A percentile compares a stretch with the other conserved stretches of the same genome.
Conservation (phyloP, 164 flowering plant species). For the Aristolochia fimbriata region DNA sequence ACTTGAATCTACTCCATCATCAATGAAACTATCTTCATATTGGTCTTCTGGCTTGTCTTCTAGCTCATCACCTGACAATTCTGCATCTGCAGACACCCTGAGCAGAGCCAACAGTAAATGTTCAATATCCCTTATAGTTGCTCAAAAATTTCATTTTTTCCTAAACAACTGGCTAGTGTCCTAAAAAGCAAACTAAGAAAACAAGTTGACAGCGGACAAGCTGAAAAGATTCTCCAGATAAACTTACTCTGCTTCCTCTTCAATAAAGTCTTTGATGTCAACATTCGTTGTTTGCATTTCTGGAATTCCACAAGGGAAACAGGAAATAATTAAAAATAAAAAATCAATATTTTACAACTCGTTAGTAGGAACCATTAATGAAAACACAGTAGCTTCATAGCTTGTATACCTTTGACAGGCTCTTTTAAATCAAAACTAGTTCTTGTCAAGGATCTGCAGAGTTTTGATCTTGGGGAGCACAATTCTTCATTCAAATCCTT, state of each 20-base stretch:
- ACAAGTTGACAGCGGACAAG: background rate
- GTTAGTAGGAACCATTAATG: too few relatives aligned
- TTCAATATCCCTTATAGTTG: too few relatives aligned
- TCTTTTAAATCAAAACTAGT: slow-evolving; percentile 12
- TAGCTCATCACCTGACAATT: slow-evolving; percentile 62
- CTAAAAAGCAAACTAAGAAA: background rate
- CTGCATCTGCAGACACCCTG: slow-evolving; percentile 76
- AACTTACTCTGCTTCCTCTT: slow-evolving; percentile 87
- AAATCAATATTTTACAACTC: too few relatives aligned
- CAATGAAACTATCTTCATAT: slow-evolving; percentile 74
- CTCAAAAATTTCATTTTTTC: too few relatives aligned
- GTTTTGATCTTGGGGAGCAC: slow-evolving; percentile 10
- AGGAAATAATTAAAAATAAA: background rate
- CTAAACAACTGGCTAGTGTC: background rate
- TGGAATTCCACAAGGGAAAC: slow-evolving; percentile 15
- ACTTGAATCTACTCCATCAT: slow-evolving; percentile 50
- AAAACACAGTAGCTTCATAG: too few relatives aligned
- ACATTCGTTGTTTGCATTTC: slow-evolving; percentile 28
- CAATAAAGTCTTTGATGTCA: slow-evolving; percentile 45
- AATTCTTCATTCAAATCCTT: slow-evolving; percentile 14
- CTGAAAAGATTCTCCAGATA: background rate
- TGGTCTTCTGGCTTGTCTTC: slow-evolving; percentile 33
- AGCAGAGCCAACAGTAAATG: slow-evolving; percentile 9
- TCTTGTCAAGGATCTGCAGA: slow-evolving; percentile 15
- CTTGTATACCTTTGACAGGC: slow-evolving; percentile 28